Base-by-base conservation (phyloP, 164 flowering plant species). In the Annona squamosa region DNA sequence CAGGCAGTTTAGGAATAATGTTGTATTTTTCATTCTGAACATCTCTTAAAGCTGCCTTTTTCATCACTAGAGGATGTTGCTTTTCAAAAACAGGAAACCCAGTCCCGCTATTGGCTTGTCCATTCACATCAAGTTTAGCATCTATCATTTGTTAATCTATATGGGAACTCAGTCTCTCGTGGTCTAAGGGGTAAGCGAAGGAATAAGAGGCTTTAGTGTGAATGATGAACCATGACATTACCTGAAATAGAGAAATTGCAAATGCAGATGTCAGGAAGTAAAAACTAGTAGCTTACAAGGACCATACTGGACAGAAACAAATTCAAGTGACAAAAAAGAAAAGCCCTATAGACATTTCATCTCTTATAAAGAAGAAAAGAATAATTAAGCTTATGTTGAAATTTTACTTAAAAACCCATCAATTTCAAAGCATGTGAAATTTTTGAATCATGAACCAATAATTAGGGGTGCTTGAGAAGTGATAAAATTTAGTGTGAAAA, bases 41-140 rank as follows among this genome's bases (percentile, higher is more conserved):
- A 71, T 87, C 91, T 78, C 86, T 84, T 76, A 90, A 70, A 69
- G 83, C 86, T n/a, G 83, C 77, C 85, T 86, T 86, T 82, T 86
- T 88, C 61, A 72, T 74, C 56, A 79, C 69, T 65, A 77, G 71
- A 12, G 77, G 77, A n/a, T 65, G 76, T 74, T 85, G 89, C 81
- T 85, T 84, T 63, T 81, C 87, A 69, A 45, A 47, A 73, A 72
- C 48, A 45, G 84, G 74, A 63, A 78, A 46, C 68, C 80, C 80
- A 68, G 75, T 71, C 74, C 82, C 88, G 48, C 78, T 41, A 68
- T 73, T 80, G 17, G 77, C 77, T 61, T 77, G 71, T 64, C 84
- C 85, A 72, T 75, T 63, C 42, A 83, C 83, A 63, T 70, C 78
- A 75, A 79, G 48, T 78, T 81, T 84, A 45, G 90, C 80, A 74